Base-by-base conservation (phyloP, 805 yeast species). In the Saccharomyces eubayanus region DNA sequence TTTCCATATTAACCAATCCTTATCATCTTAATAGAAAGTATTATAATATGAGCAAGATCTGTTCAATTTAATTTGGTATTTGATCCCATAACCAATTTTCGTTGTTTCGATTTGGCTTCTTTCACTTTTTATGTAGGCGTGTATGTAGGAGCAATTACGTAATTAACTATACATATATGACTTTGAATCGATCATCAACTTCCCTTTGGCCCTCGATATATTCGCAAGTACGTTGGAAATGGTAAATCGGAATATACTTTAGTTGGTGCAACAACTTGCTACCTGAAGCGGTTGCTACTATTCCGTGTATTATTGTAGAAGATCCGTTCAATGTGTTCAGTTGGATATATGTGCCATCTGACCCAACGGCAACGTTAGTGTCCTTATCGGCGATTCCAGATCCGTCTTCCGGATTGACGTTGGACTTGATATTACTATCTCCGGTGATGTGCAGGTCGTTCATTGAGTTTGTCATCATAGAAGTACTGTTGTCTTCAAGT, bases 171-270 rank as follows among this genome's bases (percentile, higher is more conserved):
- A 63, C 51, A 20, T 52, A 54, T n/a, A 85, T 80, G 55, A 79
- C 77, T 53, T 76, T 78, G 68, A 85, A 88, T 60, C 90, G 74
- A 30, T 81, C 84, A 61, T 89, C 96, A 31, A 79, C 77, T 46
- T 75, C 82, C 58, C 82, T 80, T 65, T 89, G 96, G 21, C 80
- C 80, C 14, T 72, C 72, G 53, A 91, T 83, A 63, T 87, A 91
- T 40, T 73, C 78, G 65, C 89, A 71, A 0, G 96, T 87, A 56
- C 96, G 77, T 51, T 80, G 76, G 64, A 89, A 89, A 67, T 83
- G 85, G 61, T 77, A 58, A 28, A 62, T 46, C 2, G 68, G 71
- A 9, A 63, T 57, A 29, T 59, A 64, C 58, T 41, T 57, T 68
- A 62, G 47, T 67, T 64, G 57, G 64, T 62, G 48, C 55, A 57